These are phyloP conservation scores for Auricularia cornea DNA, from an alignment of 768 basidiomycete genomes.

Conservation along the genomic window DNA sequence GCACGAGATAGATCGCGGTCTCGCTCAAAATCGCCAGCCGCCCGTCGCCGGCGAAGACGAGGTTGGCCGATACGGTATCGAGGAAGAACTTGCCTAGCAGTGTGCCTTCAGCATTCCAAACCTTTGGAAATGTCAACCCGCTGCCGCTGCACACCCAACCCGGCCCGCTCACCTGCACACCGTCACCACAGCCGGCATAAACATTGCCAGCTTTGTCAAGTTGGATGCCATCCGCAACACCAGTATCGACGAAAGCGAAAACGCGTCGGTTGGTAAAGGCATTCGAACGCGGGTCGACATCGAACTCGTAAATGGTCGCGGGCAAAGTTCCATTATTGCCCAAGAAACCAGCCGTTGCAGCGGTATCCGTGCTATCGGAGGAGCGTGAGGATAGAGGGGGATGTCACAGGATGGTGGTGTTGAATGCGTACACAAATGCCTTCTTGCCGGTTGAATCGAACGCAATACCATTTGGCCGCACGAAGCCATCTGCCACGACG, in stretches of 20 bases:
- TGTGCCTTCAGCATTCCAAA: slow-evolving; percentile 46
- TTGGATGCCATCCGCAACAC: slow-evolving; percentile 60
- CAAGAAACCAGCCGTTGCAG: slow-evolving; percentile 34
- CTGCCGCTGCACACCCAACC: background rate
- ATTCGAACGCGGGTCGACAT: slow-evolving; percentile 49
- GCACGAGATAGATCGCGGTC: slow-evolving; percentile 30
- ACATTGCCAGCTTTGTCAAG: slow-evolving; percentile 58
- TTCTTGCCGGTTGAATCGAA: slow-evolving; percentile 56
- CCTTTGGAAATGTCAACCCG: slow-evolving; percentile 20
- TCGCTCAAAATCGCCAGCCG: slow-evolving; percentile 33
- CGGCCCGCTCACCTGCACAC: slow-evolving; percentile 40
- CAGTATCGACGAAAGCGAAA: slow-evolving; percentile 59
- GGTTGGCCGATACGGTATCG: slow-evolving; percentile 26
- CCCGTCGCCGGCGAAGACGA: slow-evolving; percentile 33
- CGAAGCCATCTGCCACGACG: slow-evolving; percentile 71
- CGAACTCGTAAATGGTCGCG: slow-evolving; percentile 65
- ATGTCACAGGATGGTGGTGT: slow-evolving; percentile 3
- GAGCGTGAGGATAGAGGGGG: background rate
- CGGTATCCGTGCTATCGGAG: slow-evolving; percentile 42
- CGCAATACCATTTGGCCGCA: slow-evolving; percentile 65
- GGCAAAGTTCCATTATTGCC: slow-evolving; percentile 51
- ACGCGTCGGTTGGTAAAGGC: slow-evolving; percentile 52
- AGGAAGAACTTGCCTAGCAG: slow-evolving; percentile 61
- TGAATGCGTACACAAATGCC: slow-evolving; percentile 50
- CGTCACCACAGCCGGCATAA: slow-evolving; percentile 59